Base-by-base conservation (phyloP, 1,284 basidiomycete genomes). In the Sanghuangporus weigelae region DNA sequence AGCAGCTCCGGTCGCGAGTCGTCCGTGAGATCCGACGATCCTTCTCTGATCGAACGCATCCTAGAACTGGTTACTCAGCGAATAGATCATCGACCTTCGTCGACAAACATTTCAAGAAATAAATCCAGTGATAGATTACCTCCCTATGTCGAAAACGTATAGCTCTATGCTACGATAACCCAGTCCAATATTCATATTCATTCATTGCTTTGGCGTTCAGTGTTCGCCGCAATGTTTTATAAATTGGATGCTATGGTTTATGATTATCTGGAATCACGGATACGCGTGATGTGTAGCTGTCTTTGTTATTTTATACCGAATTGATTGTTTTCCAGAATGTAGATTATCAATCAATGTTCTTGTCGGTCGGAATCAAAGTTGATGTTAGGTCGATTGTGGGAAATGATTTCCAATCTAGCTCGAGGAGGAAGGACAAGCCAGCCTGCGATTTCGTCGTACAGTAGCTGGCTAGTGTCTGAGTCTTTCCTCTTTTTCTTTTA, bases 41-140 rank as follows among this genome's bases (percentile, higher is more conserved):
- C 36, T 35, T 38, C 19, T 35, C 42, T 51, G 39, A 57, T 71
- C 42, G 68, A 71, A 38, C 67, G 67, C 50, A 65, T 73, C 38
- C 64, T 70, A 3, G 69, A 71, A 63, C 64, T 71, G 46, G 69
- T 71, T 42, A 67, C 68, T 7, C 64, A 65, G 53, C 63, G 70
- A 49, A 67, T 71, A 40, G 70, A 71, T 49, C 4, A 21, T 16
- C 50, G 31, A 39, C 40, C 49, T 21, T 14, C 23, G 14, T n/a
- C 35, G 49, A 2, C 49, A 21, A 42, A 40, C 49, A 42, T n/a
- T 44, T 26, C 31, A 16, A 35, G 39, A 36, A n/a, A 42, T 7
- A 35, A 46, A 23, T 62, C 60, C 11, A 38, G 26, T 31, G 31
- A 46, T 26, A 49, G 23, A n/a, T 36, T 62, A 19, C 60, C 60